A percentile compares a stretch with the other conserved stretches of the same genome.
phyloP scores from a whole-genome alignment of 306 rosid species.

The Gleditsia sinensis region DNA sequence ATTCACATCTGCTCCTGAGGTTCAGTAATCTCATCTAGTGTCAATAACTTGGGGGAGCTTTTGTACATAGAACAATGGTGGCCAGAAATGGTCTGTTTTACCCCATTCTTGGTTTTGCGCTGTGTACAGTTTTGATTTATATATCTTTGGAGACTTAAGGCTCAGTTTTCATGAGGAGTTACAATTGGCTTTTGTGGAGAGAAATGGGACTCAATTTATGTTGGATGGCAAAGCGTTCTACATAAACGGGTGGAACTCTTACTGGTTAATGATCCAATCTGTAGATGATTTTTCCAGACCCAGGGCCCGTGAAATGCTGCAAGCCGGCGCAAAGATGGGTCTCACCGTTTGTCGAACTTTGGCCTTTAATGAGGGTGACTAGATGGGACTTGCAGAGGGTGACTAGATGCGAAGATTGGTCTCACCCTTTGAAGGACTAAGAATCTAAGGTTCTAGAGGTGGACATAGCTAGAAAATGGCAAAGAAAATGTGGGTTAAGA shows the following conservation, averaged over 20 bases:
- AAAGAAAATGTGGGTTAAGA: too few species aligned
- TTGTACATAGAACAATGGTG: conserved; percentile 45
- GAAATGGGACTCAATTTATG: conserved; percentile 76
- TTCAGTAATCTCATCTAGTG: conserved; percentile 37
- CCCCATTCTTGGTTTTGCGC: conserved; percentile 75
- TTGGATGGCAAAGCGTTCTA: conserved; percentile 74
- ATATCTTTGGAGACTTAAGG: conserved; percentile 69
- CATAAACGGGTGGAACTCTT: conserved; percentile 96
- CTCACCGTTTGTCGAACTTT: conserved; percentile 95
- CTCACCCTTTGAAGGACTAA: too few species aligned
- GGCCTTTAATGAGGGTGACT: conserved; percentile 92
- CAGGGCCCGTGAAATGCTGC: conserved; percentile 70
- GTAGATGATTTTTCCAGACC: conserved; percentile 59
- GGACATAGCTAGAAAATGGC: too few species aligned
- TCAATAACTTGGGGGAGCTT: conserved; percentile 16
- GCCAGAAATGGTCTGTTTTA: conserved; percentile 65
- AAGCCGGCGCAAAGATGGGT: conserved; percentile 84
- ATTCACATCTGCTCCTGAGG: conserved; percentile 41
- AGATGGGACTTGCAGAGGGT: too few species aligned
- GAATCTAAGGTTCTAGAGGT: too few species aligned
- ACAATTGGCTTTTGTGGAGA: conserved; percentile 65
- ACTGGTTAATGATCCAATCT: conserved; percentile 89
- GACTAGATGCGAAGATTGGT: too few species aligned
- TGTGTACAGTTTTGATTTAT: conserved; percentile 68
- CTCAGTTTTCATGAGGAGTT: conserved; percentile 38